These are phyloP conservation scores for Komagataella phaffii DNA, from an alignment of 805 yeast genomes.

Conservation along the genomic window DNA sequence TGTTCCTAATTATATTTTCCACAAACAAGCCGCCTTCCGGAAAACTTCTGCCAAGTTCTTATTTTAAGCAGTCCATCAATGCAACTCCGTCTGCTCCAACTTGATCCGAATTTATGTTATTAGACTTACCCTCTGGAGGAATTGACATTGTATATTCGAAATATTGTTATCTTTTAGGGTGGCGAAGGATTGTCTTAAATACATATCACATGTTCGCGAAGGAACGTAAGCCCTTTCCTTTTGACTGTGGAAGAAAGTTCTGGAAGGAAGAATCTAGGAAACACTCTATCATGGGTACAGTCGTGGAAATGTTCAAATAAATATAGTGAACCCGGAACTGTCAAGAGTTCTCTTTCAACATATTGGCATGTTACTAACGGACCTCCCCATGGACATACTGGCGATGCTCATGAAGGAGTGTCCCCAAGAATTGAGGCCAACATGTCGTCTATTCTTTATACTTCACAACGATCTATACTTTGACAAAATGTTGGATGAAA, in stretches of 20 bases:
- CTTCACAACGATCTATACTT: slow-evolving; percentile 36
- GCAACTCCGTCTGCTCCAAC: background rate
- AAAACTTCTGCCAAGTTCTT: too few relatives aligned
- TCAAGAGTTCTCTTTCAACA: background rate
- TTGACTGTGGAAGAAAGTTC: background rate
- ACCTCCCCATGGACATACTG: slow-evolving; percentile 17
- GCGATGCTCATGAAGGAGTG: slow-evolving; percentile 12
- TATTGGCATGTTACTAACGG: slow-evolving; percentile 2
- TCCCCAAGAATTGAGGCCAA: slow-evolving; percentile 15
- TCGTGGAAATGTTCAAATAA: background rate
- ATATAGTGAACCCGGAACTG: background rate
- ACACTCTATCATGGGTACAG: background rate
- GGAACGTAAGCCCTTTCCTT: background rate
- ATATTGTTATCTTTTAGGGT: background rate
- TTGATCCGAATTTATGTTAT: background rate
- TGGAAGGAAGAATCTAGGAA: too few relatives aligned
- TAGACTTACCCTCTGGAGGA: slow-evolving; percentile 4
- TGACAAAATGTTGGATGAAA: slow-evolving; percentile 18
- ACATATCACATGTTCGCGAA: background rate
- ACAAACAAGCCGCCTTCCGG: background rate
- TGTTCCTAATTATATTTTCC: background rate
- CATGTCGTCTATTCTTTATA: slow-evolving; percentile 23
- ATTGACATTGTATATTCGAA: background rate
- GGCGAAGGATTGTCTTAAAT: background rate
- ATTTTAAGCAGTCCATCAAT: background rate